These are phyloP conservation scores for Aspergillus viridinutans DNA, from an alignment of 2,329 filamentous ascomycete species.

Conservation along the genomic window DNA sequence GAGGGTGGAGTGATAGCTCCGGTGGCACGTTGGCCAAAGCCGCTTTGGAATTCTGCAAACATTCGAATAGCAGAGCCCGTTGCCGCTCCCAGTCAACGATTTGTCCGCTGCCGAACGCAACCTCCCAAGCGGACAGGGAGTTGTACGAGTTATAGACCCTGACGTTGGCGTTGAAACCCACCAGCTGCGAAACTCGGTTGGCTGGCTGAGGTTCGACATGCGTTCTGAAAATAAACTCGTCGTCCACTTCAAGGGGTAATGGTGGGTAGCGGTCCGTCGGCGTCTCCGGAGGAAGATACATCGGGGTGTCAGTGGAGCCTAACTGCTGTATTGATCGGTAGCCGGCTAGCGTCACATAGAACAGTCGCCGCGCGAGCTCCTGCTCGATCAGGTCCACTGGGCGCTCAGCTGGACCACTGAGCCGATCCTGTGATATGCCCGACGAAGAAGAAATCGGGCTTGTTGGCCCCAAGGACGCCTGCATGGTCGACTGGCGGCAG, in stretches of 20 bases:
- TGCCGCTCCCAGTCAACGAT: constrained; percentile 75
- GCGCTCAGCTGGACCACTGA: constrained; percentile 11
- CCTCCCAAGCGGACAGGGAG: constrained; percentile 70
- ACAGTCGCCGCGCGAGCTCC: constrained; percentile 58
- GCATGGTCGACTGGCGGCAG: constrained; percentile 22
- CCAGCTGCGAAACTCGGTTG: constrained; percentile 64
- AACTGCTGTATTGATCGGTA: constrained; percentile 75
- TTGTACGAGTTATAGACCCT: constrained; percentile 79
- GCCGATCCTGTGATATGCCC: constrained; percentile 18
- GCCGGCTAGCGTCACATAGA: constrained; percentile 77
- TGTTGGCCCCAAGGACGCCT: constrained; percentile 11
- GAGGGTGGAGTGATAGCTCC: constrained; percentile 58
- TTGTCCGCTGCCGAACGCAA: constrained; percentile 74
- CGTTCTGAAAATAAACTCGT: constrained; percentile 70
- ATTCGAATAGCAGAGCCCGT: constrained; percentile 66
- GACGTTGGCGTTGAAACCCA: constrained; percentile 76
- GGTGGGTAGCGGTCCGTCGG: constrained; percentile 72
- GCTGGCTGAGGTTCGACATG: constrained; percentile 67
- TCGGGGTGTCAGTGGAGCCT: constrained; percentile 65
- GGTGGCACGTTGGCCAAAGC: constrained; percentile 64
- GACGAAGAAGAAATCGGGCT: constrained; percentile 23
- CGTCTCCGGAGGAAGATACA: constrained; percentile 72
- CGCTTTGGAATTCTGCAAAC: constrained; percentile 65
- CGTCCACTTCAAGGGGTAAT: constrained; percentile 76
- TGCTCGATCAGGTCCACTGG: constrained; percentile 37